These are phyloP conservation scores for Blepharisma japonicum DNA, from an alignment of 73 alveolate genomes.

Conservation along the genomic window DNA sequence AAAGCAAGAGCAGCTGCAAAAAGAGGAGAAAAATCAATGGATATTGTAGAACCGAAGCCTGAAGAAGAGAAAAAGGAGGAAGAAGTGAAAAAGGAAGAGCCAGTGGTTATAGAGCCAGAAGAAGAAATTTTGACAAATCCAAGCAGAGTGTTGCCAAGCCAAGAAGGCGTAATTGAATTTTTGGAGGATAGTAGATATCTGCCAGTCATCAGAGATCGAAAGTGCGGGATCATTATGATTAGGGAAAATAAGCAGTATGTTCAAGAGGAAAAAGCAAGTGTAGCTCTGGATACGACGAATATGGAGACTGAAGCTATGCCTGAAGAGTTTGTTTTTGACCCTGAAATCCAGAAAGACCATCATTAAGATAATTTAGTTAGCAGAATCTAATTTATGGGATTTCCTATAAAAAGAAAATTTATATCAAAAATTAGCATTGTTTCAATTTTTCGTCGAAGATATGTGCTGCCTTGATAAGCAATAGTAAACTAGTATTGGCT, in stretches of 20 bases:
- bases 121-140: conserved; percentile 91
- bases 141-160: conserved; percentile 81
- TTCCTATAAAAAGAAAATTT: too few species aligned
- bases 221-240: conserved; percentile 76
- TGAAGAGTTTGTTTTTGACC: conserved; percentile 67
- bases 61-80: conserved; percentile 69
- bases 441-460: too few species aligned
- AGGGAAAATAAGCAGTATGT: conserved; percentile 60
- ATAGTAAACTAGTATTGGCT: too few species aligned
- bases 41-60: conserved; percentile 46
- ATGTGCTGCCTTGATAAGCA: too few species aligned
- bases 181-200: conserved; percentile 63
- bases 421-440: too few species aligned
- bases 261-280: conserved; percentile 62
- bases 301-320: conserved; percentile 59
- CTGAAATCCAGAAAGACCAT: conserved; percentile 42
- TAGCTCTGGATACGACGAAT: conserved; percentile 59
- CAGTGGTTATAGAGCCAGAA: conserved; percentile 58
- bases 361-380: too few species aligned
- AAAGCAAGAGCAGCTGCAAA: conserved; percentile 90
- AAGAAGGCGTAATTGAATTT: conserved; percentile 69
- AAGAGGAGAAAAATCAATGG: conserved; percentile 56
- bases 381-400: too few species aligned
- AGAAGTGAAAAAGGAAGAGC: conserved; percentile 69
- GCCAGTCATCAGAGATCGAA: conserved; percentile 83